A percentile compares a stretch with the other conserved stretches of the same genome.
Evolutionary conservation across 2,329 filamentous ascomycete genomes (phyloP).

Genomic region (Epicoccum nigrum): DNA sequence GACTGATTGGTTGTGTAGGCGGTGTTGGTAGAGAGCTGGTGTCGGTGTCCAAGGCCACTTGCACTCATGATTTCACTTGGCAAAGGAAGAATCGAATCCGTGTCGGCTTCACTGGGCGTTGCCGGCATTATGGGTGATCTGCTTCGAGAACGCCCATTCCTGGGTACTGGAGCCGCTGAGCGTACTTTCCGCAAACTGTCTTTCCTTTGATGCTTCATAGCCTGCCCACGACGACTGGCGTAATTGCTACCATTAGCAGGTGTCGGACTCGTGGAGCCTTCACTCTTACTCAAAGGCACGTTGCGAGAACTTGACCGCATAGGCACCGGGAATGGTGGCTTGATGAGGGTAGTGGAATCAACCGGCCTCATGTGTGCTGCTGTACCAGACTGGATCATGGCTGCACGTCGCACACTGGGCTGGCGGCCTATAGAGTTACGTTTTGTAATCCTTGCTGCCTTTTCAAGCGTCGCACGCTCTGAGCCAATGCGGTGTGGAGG

Average conservation of each 20-base stretch:
- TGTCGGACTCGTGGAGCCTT: conserved; percentile 80
- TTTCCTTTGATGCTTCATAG: conserved; percentile 55
- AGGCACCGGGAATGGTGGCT: conserved; percentile 90
- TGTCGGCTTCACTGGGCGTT: conserved; percentile 71
- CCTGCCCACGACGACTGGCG: conserved; percentile 49
- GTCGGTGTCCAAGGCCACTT: conserved; percentile 53
- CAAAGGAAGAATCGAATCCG: conserved; percentile 73
- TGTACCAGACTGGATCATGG: conserved; percentile 80
- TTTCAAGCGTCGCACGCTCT: conserved; percentile 45
- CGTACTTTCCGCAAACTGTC: conserved; percentile 78
- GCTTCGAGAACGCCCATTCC: conserved; percentile 52
- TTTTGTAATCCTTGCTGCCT: conserved; percentile 44
- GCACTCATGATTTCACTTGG: conserved; percentile 71
- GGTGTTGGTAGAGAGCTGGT: conserved; percentile 67
- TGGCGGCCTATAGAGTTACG: conserved; percentile 41
- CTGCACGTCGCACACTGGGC: conserved; percentile 74
- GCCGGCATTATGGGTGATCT: conserved; percentile 67
- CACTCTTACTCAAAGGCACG: conserved; percentile 70
- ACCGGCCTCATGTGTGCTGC: conserved; percentile 73
- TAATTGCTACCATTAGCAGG: conserved; percentile 54
- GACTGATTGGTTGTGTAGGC: conserved; percentile 63
- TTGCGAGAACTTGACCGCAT: conserved; percentile 85
- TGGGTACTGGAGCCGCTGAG: conserved; percentile 75
- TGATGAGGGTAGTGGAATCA: conserved; percentile 49
- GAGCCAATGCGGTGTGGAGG: conserved; percentile 27